Base-by-base conservation (phyloP, 192 early-diverging fungal species). In the Entomortierella beljakovae region DNA sequence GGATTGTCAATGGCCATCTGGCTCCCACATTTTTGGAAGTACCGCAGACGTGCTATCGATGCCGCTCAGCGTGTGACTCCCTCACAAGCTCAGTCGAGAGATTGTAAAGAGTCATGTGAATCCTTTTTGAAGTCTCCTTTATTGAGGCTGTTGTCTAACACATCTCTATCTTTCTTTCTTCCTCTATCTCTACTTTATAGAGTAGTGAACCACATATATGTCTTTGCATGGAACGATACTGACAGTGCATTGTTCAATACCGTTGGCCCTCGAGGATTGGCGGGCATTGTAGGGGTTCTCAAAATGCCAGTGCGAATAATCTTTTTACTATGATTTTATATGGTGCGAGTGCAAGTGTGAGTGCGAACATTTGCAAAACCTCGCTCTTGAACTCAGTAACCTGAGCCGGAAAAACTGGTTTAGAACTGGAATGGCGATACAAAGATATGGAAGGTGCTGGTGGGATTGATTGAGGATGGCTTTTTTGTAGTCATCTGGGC, bases 201-300 rank as follows among this genome's bases (percentile, higher is more conserved):
- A 33, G 54, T 56, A 26, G 65, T 68, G 42, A 68, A 68, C 56
- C 55, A 68, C 42, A 68, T 68, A 9, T 68, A 68, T 33, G 32
- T 68, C 3, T 59, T 68, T 50, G 65, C 57, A 37, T 28, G 43
- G 23, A 68, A 57, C 29, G 65, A 68, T 22, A 58, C 29, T 0
- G 42, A 37, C 11, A 58, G 54, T 37, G 6, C 65, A 2, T 37
- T 68, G 23, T 57, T 49, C 49, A 56, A 58, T 50, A 26, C 43
- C 9, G 56, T 68, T 33, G 65, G 65, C 3, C 42, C n/a, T 38
- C 13, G 65, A 68, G 31, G 56, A 68, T 26, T 68, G 65, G 65
- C 28, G 23, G 28, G 32, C 37, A 2, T 26, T n/a, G n/a, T n/a
- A n/a, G n/a, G n/a, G n/a, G n/a, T n/a, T n/a, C n/a, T n/a, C n/a